Percentiles rank a stretch among this genome's conserved stretches.
Evolutionary conservation across 73 alveolate species (phyloP).

Genomic region (Tetrahymena borealis): DNA sequence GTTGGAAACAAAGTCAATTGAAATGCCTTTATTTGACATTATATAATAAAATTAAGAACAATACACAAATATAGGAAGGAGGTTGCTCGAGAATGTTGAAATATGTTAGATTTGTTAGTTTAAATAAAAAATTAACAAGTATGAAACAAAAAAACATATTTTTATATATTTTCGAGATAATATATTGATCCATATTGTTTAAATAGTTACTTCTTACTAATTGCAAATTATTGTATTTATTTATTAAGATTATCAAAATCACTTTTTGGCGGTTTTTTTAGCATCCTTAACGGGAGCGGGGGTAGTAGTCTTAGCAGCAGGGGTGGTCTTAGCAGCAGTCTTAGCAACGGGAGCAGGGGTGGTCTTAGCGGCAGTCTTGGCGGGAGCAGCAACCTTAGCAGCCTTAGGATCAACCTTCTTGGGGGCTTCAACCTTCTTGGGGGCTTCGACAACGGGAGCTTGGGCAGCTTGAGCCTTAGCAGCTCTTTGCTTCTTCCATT

Average conservation of each 20-base stretch:
- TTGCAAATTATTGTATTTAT: not conserved
- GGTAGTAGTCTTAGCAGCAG: constrained; percentile 6
- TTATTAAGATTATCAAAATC: not conserved
- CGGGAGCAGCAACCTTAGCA: not conserved
- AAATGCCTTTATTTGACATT: no score
- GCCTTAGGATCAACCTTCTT: constrained; percentile 16
- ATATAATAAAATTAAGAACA: no score
- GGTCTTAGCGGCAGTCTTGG: constrained; percentile 14
- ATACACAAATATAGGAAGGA: not conserved
- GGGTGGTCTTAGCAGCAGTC: constrained; percentile 28
- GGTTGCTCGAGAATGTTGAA: not conserved
- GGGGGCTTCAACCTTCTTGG: constrained; percentile 15
- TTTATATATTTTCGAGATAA: not conserved
- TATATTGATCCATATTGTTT: not conserved
- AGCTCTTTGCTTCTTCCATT: constrained; percentile 32
- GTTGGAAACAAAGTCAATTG: no score
- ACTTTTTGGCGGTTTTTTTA: not conserved
- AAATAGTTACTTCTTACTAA: not conserved
- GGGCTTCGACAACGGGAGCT: constrained; percentile 9
- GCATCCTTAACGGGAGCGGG: constrained; percentile 5
- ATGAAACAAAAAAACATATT: not conserved
- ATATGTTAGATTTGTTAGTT: not conserved
- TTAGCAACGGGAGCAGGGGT: constrained; percentile 13
- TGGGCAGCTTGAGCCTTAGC: constrained; percentile 4
- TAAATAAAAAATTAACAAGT: not conserved